Conservation (phyloP, 2,329 filamentous ascomycete genomes). For the Cryphonectria carpinicola region DNA sequence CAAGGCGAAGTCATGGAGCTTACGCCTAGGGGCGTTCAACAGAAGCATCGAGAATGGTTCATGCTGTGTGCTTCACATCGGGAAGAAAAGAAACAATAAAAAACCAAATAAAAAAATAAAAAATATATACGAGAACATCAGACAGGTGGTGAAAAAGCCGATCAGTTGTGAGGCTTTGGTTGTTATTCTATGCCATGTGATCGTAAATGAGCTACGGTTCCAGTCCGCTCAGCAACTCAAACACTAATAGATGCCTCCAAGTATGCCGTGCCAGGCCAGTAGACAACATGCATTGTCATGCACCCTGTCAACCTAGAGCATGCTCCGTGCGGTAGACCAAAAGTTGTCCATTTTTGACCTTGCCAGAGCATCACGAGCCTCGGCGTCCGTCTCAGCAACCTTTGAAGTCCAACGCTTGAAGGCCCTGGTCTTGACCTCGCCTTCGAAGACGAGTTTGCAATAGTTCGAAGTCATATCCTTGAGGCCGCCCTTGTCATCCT, state of each 20-base stretch:
- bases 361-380: constrained; percentile 79
- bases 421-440: constrained; percentile 76
- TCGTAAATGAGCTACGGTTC: neutral
- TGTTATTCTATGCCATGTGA: neutral
- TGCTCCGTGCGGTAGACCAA: constrained; percentile 84
- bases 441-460: constrained; percentile 87
- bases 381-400: constrained; percentile 89
- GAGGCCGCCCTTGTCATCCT: constrained; percentile 76
- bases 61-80: neutral
- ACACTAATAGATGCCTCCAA: neutral
- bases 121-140: neutral
- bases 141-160: neutral
- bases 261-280: constrained; percentile 10
- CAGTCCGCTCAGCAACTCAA: neutral
- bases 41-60: neutral
- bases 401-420: constrained; percentile 90
- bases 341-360: constrained; percentile 93
- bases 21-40: neutral
- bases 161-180: neutral
- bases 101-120: neutral
- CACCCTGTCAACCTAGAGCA: constrained; percentile 20
- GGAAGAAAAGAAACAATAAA: neutral
- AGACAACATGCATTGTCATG: neutral
- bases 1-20: neutral
- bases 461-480: constrained; percentile 84